These are phyloP conservation scores for Nigrospora oryzae DNA, from an alignment of 2,329 filamentous ascomycete species.

Conservation along the genomic window DNA sequence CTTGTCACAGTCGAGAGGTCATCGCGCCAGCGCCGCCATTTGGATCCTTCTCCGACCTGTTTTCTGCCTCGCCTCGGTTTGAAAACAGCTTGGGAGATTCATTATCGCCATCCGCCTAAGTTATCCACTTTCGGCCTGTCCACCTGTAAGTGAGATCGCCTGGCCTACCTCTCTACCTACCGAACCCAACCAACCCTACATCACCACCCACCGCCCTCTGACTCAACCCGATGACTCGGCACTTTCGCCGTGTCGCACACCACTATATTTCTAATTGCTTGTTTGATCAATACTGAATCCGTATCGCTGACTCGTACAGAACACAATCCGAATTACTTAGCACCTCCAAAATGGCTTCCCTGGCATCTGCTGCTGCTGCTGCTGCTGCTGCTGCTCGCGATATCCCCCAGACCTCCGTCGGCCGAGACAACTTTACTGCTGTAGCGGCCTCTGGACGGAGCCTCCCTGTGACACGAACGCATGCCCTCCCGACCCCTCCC, in stretches of 20 bases:
- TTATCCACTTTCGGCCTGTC: conserved; percentile 22
- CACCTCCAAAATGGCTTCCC: conserved; percentile 52
- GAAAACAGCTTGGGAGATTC: conserved; percentile 12
- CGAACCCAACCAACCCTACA: neutral
- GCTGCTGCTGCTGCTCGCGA: conserved; percentile 59
- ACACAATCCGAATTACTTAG: conserved; percentile 35
- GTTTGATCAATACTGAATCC: conserved; percentile 16
- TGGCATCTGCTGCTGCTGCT: conserved; percentile 33
- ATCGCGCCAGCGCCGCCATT: conserved; percentile 46
- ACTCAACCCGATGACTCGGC: conserved; percentile 3
- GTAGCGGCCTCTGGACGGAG: conserved; percentile 52
- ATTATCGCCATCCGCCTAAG: neutral
- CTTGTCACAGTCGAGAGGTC: conserved; percentile 50
- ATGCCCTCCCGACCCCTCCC: conserved; percentile 77
- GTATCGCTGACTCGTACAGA: conserved; percentile 24
- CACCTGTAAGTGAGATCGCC: conserved; percentile 25
- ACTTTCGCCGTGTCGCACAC: conserved; percentile 11
- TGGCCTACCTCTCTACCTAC: neutral
- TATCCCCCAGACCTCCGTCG: conserved; percentile 51
- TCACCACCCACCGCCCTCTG: conserved; percentile 6
- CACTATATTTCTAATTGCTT: neutral
- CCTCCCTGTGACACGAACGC: conserved; percentile 53
- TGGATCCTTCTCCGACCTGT: conserved; percentile 22
- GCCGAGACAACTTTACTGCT: conserved; percentile 65
- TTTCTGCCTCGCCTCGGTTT: conserved; percentile 11